These are phyloP conservation scores for Colletotrichum musae DNA, from an alignment of 2,329 filamentous ascomycete genomes.

Conservation along the genomic window DNA sequence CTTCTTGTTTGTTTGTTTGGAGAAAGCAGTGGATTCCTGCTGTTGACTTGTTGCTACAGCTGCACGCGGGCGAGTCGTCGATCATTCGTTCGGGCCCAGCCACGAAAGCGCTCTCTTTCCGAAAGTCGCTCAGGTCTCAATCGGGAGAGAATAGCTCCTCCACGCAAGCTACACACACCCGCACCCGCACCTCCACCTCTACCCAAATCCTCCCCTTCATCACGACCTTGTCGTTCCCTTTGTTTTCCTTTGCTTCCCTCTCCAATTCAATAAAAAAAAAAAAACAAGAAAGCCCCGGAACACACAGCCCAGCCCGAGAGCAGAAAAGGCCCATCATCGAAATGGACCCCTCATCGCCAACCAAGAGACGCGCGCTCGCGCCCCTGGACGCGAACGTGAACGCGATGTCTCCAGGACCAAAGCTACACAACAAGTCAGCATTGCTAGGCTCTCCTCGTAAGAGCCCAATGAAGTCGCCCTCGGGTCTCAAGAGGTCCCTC, in stretches of 20 bases:
- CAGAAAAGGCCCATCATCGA: background rate
- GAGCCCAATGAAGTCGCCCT: conserved; percentile 38
- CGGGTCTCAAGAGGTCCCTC: conserved; percentile 39
- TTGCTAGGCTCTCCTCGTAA: conserved; percentile 31
- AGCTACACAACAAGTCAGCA: conserved; percentile 44
- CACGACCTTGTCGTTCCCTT: background rate
- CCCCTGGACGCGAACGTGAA: conserved; percentile 64
- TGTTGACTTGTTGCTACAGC: conserved; percentile 37
- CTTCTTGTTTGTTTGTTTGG: conserved; percentile 29
- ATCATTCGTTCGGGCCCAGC: conserved; percentile 36
- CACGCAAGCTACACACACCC: conserved; percentile 12
- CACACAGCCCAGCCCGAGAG: background rate
- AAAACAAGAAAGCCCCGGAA: background rate
- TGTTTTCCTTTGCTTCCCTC: conserved; percentile 7
- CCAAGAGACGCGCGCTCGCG: conserved; percentile 65
- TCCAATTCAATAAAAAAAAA: background rate
- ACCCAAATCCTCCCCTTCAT: background rate
- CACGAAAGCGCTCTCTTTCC: conserved; percentile 27
- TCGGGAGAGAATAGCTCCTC: conserved; percentile 10
- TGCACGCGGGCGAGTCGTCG: conserved; percentile 38
- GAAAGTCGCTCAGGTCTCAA: conserved; percentile 24
- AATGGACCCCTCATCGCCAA: conserved; percentile 52
- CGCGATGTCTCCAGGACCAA: conserved; percentile 52
- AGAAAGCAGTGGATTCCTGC: conserved; percentile 22
- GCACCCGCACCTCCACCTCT: background rate